Base-by-base conservation (phyloP, 331 rosid species). In the Dryas integrifolia region DNA sequence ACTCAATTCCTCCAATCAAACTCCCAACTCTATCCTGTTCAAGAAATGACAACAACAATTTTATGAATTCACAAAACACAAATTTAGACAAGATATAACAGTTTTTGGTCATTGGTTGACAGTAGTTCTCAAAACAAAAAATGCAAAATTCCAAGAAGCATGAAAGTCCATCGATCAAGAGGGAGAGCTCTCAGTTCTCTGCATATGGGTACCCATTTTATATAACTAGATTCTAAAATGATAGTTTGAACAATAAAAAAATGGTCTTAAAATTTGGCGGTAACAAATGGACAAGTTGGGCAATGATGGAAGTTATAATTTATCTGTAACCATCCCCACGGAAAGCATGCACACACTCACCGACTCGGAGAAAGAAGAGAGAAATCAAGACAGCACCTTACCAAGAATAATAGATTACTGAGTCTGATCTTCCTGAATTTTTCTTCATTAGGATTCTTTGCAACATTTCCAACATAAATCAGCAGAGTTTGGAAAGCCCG, bases 21-120 rank as follows among this genome's bases (percentile, higher is more conserved):
- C 88, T 84, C 60, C 90, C 96, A 81, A 94, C 87, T 85, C 92
- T 89, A n/a, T 89, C 98, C 97, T 94, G 87, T 79, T 75, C 21
- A 39, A 51, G 3, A n/a, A 73, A 58, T 58, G 14, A 38, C 16
- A 61, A 7, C 58, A 46, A 7, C 1, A 18, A 16, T 0, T 47
- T 10, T 16, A 58, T 56, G 16, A n/a, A 13, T 38, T 52, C n/a
- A 62, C 1, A 15, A 21, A 55, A 38, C 18, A 51, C 6, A 6
- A 68, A 50, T n/a, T 11, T 52, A n/a, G 62, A 0, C 35, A 58
- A 50, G 41, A 64, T 53, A 62, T 5, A 53, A 52, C 5, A 26
- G 40, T 16, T 38, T 9, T 50, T 49, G 7, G 35, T 30, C 35
- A 30, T 30, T 30, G 35, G 35, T 30, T 30, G 35, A 30, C 35